Evolutionary conservation across 345 rosid species (phyloP).

Genomic region (Salix purpurea): DNA sequence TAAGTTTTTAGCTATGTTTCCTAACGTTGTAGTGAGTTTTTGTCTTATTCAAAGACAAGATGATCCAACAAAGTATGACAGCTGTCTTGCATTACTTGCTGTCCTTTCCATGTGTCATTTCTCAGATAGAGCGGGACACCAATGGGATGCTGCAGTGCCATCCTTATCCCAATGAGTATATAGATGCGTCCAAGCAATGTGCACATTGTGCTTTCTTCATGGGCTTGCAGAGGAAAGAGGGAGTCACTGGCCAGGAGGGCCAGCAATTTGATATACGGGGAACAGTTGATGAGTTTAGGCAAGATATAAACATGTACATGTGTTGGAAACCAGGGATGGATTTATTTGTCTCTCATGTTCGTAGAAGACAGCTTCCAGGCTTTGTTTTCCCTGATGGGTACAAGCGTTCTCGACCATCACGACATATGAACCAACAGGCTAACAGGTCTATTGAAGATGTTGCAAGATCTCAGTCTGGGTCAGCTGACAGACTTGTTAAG

Average conservation of each 20-base stretch:
- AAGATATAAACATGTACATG: slow-evolving; percentile 49
- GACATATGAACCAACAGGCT: slow-evolving; percentile 42
- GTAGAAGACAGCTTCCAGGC: slow-evolving; percentile 61
- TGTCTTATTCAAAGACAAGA: not conserved
- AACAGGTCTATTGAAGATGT: slow-evolving; percentile 46
- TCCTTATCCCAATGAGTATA: slow-evolving; percentile 62
- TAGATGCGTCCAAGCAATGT: slow-evolving; percentile 48
- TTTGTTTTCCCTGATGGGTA: slow-evolving; percentile 67
- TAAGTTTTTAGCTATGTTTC: slow-evolving; percentile 6
- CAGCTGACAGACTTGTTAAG: slow-evolving; percentile 45
- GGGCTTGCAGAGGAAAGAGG: slow-evolving; percentile 73
- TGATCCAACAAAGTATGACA: not conserved
- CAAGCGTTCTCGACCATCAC: slow-evolving; percentile 44
- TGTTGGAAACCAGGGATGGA: slow-evolving; percentile 81
- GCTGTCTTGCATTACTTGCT: slow-evolving; percentile 1
- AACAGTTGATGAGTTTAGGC: slow-evolving; percentile 63
- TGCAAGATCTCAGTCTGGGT: slow-evolving; percentile 28
- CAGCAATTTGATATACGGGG: slow-evolving; percentile 73
- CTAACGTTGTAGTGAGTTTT: not conserved
- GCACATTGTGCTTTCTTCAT: slow-evolving; percentile 69
- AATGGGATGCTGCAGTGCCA: slow-evolving; percentile 71
- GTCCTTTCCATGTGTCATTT: slow-evolving; percentile 8
- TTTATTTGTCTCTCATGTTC: slow-evolving; percentile 62
- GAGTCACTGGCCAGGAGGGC: slow-evolving; percentile 54
- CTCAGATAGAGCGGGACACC: slow-evolving; percentile 74